Evolutionary conservation across 768 basidiomycete species (phyloP), one percentile per base, ranked within the genome.

Genomic region (Pisolithus tinctorius): DNA sequence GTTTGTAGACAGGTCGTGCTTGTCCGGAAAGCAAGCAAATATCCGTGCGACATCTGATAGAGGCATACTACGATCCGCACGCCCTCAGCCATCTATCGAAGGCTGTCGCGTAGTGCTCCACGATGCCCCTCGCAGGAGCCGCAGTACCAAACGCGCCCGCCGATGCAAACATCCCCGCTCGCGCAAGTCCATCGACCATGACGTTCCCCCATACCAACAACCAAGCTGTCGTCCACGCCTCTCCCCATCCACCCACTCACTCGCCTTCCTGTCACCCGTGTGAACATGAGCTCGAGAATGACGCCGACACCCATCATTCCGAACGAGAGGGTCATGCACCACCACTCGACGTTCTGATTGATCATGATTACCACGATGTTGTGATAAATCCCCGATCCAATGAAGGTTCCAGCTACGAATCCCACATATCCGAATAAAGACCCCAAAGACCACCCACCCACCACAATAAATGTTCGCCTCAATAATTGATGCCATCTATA

Each of bases 401-500:
- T 2, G 40, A 41, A 41, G 23, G 40, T 23, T 10, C n/a, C 40
- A 17, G 23, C 6, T 3, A 41, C 20, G 23, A 8, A 41, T 10
- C 23, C 40, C 4, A 41, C 40, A 8, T 41, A 8, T 7, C 17
- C 17, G 23, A 20, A 41, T 11, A 41, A 6, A 36, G 40, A 17
- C 7, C 17, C 23, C n/a, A 41, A 41, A 23, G 40, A 17, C 40
- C 17, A 23, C 9, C 17, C 17, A 20, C 40, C 45, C 2, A 46
- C 4, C n/a, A 30, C 29, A 27, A 46, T 8, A 23, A 46, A 26
- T 6, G 17, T 30, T 14, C 31, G 13, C 17, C 45, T 26, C n/a
- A 46, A 31, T 4, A 46, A 23, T 57, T 83, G 81, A 59, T 85
- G 83, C 83, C 83, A 84, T 16, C 80, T 68, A 49, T 52, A 60